phyloP scores from a whole-genome alignment of 352 stramenopile species.

The Phytophthora pisi region DNA sequence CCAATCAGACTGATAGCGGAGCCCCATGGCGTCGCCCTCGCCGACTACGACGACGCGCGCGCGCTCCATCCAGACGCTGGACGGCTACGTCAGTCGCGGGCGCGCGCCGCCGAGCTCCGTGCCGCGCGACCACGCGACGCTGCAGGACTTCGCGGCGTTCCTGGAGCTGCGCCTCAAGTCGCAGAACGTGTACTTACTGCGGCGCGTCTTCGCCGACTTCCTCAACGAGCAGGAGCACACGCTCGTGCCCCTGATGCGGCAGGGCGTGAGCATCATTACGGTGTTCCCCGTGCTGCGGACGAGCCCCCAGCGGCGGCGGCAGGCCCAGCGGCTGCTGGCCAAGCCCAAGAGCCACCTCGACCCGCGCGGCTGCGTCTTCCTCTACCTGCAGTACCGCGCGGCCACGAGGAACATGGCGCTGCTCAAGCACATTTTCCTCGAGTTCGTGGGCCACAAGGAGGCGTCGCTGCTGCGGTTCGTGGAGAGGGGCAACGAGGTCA shows the following conservation, averaged over 20 bases:
- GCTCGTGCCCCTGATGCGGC: no score
- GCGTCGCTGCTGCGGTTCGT: conserved; percentile 35
- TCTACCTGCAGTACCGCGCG: conserved; percentile 42
- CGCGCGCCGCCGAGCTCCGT: no score
- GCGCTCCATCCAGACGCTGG: conserved; percentile 28
- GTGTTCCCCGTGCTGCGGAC: neutral
- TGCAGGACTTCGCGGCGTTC: no score
- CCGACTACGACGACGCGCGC: neutral
- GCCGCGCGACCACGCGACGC: no score
- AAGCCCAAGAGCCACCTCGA: conserved; percentile 35
- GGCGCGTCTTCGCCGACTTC: no score
- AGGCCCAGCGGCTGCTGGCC: conserved; percentile 36
- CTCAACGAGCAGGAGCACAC: no score
- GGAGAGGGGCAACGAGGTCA: conserved; percentile 28
- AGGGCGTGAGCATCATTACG: no score
- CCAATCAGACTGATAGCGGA: neutral
- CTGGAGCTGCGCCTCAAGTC: no score
- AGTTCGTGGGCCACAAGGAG: conserved; percentile 40
- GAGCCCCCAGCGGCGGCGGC: neutral
- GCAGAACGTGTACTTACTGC: no score
- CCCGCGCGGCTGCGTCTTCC: conserved; percentile 36
- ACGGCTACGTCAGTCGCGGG: neutral
- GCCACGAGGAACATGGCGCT: conserved; percentile 48
- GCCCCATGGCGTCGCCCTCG: conserved; percentile 18
- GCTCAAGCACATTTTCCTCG: conserved; percentile 46